Evolutionary conservation across 768 basidiomycete species (phyloP), one percentile per base, ranked within the genome.

Genomic region (Pisolithus orientalis): DNA sequence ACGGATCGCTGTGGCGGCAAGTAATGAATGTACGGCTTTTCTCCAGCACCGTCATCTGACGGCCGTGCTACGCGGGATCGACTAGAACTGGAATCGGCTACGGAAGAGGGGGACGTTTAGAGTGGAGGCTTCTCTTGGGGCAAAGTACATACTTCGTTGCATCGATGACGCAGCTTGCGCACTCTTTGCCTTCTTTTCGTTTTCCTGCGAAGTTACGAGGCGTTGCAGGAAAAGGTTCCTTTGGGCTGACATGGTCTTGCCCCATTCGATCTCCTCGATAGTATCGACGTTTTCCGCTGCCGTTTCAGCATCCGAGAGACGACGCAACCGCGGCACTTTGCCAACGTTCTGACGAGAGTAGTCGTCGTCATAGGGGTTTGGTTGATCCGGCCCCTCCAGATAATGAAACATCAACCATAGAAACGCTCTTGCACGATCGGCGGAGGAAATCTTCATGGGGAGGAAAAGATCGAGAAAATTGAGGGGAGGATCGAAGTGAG

Each of bases 391-490:
- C 32, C 75, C 75, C 66, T 93, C 90, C 57, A 94, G 74, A 66
- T 94, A 92, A 62, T 89, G 77, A 66, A 82, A 92, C 46, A 91
- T 70, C 52, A 92, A 75, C 87, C 89, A 92, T 28, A 95, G 76
- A 65, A 95, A 90, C 3, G 83, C 87, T 51, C 73, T 74, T 5
- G 87, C 90, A 29, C 93, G 85, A 56, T 86, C 84, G 4, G 67
- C 67, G 2, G 91, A 90, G 10, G 85, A 78, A 34, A 91, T 72
- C 43, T 78, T 77, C 59, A 84, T 82, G 38, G 90, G 88, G 39
- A 90, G 76, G 67, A 94, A 94, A 39, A 94, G 74, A 69, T 94
- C 91, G 42, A 91, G 74, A 55, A 94, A 87, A 64, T 89, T 87
- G 32, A 87, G 61, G 10, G 73, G 76, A 17, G 82, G 76, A 44